phyloP scores from a whole-genome alignment of 2,329 filamentous ascomycete species.

The Pseudogymnoascus sp. region DNA sequence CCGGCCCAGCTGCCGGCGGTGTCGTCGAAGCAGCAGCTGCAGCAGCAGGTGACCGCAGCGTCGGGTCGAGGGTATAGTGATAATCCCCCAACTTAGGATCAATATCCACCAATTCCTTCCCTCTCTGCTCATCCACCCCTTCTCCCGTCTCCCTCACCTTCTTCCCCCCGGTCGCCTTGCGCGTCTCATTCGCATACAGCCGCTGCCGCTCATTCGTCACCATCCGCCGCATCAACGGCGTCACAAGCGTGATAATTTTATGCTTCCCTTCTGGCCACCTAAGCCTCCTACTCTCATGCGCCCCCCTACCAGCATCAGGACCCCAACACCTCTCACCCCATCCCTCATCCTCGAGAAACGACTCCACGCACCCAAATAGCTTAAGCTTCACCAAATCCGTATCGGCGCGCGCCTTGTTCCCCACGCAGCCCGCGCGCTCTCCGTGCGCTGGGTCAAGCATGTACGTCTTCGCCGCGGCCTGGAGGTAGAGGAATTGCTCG shows the following conservation, averaged over 20 bases:
- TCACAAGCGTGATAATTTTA: constrained; percentile 26
- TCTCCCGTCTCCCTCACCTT: constrained; percentile 3
- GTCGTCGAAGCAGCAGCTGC: not conserved
- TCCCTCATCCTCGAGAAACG: constrained; percentile 28
- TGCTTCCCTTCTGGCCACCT: constrained; percentile 28
- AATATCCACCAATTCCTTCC: constrained; percentile 8
- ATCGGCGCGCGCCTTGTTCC: constrained; percentile 22
- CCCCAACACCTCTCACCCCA: constrained; percentile 29
- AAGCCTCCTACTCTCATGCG: constrained; percentile 19
- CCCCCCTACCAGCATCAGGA: constrained; percentile 16
- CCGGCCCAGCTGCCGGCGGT: not conserved
- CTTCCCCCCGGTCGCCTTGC: constrained; percentile 18
- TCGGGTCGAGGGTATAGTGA: constrained; percentile 12
- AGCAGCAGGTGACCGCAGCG: not conserved
- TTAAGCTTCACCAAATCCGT: constrained; percentile 28
- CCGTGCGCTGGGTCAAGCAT: constrained; percentile 29
- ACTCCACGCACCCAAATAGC: constrained; percentile 25
- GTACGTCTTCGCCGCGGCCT: constrained; percentile 29
- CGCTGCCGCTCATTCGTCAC: constrained; percentile 32
- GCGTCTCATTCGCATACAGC: constrained; percentile 24
- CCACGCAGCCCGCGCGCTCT: constrained; percentile 27
- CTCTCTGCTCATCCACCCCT: not conserved
- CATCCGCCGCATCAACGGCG: constrained; percentile 29
- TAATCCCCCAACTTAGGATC: constrained; percentile 16
- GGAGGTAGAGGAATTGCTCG: constrained; percentile 27